Conservation (phyloP, 306 rosid species). For the Lagenaria siceraria region DNA sequence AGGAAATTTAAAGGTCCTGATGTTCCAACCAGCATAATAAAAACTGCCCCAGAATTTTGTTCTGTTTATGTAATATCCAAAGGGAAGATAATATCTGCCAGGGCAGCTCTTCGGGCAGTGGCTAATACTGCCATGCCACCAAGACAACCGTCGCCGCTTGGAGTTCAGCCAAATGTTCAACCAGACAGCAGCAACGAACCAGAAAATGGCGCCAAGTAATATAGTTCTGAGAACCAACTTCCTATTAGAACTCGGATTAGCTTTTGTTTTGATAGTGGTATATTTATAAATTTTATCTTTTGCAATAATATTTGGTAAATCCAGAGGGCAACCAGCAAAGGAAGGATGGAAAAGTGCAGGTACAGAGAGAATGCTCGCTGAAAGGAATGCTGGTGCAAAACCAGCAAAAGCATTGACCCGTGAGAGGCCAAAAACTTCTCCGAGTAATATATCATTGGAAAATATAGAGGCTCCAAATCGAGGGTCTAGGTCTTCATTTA, state of each 20-base stretch:
- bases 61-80: conserved; percentile 71
- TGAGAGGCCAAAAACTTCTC: conserved; percentile 40
- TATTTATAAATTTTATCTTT: neutral
- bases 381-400: neutral
- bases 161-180: conserved; percentile 15
- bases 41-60: conserved; percentile 62
- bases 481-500: conserved; percentile 23
- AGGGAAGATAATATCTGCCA: conserved; percentile 53
- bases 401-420: conserved; percentile 9
- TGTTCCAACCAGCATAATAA: conserved; percentile 37
- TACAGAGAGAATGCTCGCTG: conserved; percentile 17
- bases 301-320: conserved; percentile 8
- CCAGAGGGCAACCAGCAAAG: conserved; percentile 24
- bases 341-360: conserved; percentile 18
- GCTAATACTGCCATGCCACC: conserved; percentile 30
- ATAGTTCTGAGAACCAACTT: neutral
- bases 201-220: conserved; percentile 37
- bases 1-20: conserved; percentile 60
- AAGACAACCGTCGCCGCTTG: conserved; percentile 20
- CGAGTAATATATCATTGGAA: conserved; percentile 26
- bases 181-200: conserved; percentile 16
- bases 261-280: neutral
- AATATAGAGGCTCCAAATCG: conserved; percentile 15
- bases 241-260: neutral
- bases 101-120: conserved; percentile 50